phyloP scores from a whole-genome alignment of 2,329 filamentous ascomycete genomes.

The Alternaria arborescens region DNA sequence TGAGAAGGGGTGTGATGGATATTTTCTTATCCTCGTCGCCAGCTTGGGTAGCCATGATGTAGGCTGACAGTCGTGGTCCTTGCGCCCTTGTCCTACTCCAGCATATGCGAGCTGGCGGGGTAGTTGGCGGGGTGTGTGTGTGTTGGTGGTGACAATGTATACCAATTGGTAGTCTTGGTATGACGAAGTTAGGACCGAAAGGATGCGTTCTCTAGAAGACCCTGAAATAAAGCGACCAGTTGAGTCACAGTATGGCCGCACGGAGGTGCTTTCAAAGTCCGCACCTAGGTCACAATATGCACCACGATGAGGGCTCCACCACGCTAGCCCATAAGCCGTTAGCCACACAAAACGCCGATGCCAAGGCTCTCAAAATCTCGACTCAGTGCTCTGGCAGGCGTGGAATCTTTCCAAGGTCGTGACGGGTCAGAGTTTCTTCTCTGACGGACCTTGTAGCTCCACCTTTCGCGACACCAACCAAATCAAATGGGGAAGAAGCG shows the following conservation, averaged over 20 bases:
- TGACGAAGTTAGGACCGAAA: background rate
- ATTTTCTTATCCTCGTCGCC: constrained; percentile 45
- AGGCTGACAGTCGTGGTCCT: constrained; percentile 7
- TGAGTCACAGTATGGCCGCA: constrained; percentile 35
- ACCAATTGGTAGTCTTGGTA: background rate
- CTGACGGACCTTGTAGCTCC: constrained; percentile 49
- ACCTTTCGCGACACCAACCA: constrained; percentile 35
- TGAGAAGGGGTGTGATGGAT: constrained; percentile 75
- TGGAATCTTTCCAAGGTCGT: constrained; percentile 40
- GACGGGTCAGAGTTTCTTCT: constrained; percentile 50
- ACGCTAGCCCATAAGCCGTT: constrained; percentile 30
- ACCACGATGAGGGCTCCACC: constrained; percentile 21
- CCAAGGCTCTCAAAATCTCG: constrained; percentile 29
- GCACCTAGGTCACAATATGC: constrained; percentile 17
- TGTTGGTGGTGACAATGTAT: constrained; percentile 2
- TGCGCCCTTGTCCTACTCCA: constrained; percentile 17
- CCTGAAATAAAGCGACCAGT: constrained; percentile 19
- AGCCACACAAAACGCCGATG: constrained; percentile 22
- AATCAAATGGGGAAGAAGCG: constrained; percentile 54
- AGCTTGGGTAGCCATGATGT: constrained; percentile 38
- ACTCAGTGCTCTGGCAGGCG: constrained; percentile 20
- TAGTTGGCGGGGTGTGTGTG: constrained; percentile 13
- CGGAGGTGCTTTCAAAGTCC: constrained; percentile 29
- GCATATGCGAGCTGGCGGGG: constrained; percentile 23
- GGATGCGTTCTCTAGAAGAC: background rate